phyloP scores from a whole-genome alignment of 2,329 filamentous ascomycete genomes.

The Ophiognomonia clavigignenti-juglandacearum region DNA sequence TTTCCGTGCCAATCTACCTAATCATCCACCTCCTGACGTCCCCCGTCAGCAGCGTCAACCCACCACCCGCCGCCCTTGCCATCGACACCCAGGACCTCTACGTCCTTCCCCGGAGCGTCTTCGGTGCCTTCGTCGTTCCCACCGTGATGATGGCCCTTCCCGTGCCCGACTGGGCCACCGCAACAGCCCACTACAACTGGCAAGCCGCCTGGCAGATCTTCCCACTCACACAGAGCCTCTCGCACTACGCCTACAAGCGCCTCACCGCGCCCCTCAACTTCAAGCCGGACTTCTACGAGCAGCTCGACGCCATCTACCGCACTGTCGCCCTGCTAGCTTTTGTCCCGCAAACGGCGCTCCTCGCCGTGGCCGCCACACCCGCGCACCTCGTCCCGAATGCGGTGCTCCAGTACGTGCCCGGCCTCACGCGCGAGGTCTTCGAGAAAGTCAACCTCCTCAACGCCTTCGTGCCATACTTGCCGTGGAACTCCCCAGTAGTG shows the following conservation, averaged over 20 bases:
- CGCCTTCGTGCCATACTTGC: slow-evolving; percentile 26
- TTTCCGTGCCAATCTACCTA: slow-evolving; percentile 18
- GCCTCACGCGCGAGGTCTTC: slow-evolving; percentile 26
- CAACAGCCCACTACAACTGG: slow-evolving; percentile 39
- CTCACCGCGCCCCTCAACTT: slow-evolving; percentile 8
- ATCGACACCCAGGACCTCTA: neutral
- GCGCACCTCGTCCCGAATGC: slow-evolving; percentile 27
- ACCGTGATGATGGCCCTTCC: slow-evolving; percentile 37
- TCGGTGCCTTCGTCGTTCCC: slow-evolving; percentile 39
- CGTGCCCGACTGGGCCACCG: slow-evolving; percentile 30
- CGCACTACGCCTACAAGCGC: slow-evolving; percentile 28
- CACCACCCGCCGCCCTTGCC: neutral
- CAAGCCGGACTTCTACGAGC: neutral
- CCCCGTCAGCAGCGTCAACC: slow-evolving; percentile 1
- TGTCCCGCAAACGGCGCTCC: slow-evolving; percentile 33
- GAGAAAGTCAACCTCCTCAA: slow-evolving; percentile 22
- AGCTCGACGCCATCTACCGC: slow-evolving; percentile 1
- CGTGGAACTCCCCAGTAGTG: slow-evolving; percentile 30
- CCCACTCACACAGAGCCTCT: slow-evolving; percentile 38
- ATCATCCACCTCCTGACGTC: slow-evolving; percentile 19
- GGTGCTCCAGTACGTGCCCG: slow-evolving; percentile 32
- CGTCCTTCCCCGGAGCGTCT: slow-evolving; percentile 34
- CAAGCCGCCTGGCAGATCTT: slow-evolving; percentile 47
- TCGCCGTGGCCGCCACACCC: slow-evolving; percentile 34
- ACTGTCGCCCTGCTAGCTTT: slow-evolving; percentile 29